phyloP scores from a whole-genome alignment of 768 basidiomycete species.

The Ephemerocybe angulata region DNA sequence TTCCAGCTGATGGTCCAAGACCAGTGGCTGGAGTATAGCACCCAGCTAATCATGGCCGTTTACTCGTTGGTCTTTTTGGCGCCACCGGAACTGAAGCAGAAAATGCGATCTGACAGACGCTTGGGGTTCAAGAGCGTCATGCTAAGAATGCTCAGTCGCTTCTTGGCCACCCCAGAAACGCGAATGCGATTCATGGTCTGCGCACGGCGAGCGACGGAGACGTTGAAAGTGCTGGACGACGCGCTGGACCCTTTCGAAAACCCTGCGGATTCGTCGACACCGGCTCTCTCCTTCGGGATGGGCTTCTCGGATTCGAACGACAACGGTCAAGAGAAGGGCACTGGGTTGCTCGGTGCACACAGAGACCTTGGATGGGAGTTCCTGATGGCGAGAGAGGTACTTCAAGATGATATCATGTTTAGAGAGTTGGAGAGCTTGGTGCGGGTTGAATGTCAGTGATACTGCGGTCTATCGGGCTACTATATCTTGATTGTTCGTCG shows the following conservation, averaged over 20 bases:
- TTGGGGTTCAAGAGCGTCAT: conserved; percentile 70
- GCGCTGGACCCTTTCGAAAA: conserved; percentile 74
- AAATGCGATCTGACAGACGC: conserved; percentile 59
- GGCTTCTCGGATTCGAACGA: conserved; percentile 77
- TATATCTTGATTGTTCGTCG: conserved; percentile 16
- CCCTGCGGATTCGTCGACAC: conserved; percentile 51
- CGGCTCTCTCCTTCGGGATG: conserved; percentile 79
- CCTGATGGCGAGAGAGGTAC: conserved; percentile 64
- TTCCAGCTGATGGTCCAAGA: conserved; percentile 63
- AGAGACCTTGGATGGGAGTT: conserved; percentile 70
- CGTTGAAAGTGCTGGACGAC: conserved; percentile 76
- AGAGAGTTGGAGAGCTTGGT: conserved; percentile 76
- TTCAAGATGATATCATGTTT: conserved; percentile 64
- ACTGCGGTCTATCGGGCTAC: conserved; percentile 15
- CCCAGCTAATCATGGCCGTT: conserved; percentile 75
- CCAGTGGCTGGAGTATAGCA: conserved; percentile 72
- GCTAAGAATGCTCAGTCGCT: conserved; percentile 66
- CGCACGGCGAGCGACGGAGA: conserved; percentile 67
- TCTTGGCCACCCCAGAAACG: conserved; percentile 50
- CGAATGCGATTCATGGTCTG: conserved; percentile 52
- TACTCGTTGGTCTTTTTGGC: conserved; percentile 86
- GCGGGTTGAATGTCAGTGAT: conserved; percentile 62
- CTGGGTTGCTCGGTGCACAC: conserved; percentile 69
- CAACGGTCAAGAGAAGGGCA: conserved; percentile 62
- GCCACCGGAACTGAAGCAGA: conserved; percentile 67